Conservation (phyloP, 306 rosid genomes). For the Castanea mollissima region DNA sequence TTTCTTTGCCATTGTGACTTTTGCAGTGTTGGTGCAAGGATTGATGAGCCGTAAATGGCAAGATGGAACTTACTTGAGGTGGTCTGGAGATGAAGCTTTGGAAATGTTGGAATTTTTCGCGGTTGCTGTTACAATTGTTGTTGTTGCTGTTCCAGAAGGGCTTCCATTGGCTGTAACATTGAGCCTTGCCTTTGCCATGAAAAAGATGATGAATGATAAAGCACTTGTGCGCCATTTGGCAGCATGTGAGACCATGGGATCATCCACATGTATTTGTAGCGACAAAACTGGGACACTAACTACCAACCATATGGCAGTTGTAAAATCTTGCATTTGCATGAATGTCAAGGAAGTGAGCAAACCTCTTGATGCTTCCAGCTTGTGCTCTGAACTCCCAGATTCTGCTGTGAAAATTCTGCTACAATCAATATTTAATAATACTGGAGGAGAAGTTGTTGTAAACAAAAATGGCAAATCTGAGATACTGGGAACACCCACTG, state of each 20-base stretch:
- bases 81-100: slow-evolving; percentile 83
- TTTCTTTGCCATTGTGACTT: slow-evolving; percentile 76
- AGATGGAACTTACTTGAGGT: slow-evolving; percentile 61
- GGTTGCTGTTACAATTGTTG: slow-evolving; percentile 88
- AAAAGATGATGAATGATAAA: slow-evolving; percentile 96
- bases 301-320: slow-evolving; percentile 91
- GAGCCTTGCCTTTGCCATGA: slow-evolving; percentile 98
- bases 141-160: slow-evolving; percentile 97
- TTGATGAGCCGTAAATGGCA: slow-evolving; percentile 49
- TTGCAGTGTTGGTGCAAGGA: slow-evolving; percentile 81
- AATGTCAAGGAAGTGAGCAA: slow-evolving; percentile 49
- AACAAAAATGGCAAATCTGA: slow-evolving; percentile 67
- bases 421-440: slow-evolving; percentile 80
- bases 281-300: slow-evolving; percentile 94
- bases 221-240: slow-evolving; percentile 93
- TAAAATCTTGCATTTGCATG: slow-evolving; percentile 87
- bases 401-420: slow-evolving; percentile 52
- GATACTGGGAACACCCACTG: slow-evolving; percentile 88
- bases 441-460: slow-evolving; percentile 86
- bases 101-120: slow-evolving; percentile 82
- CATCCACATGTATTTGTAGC: slow-evolving; percentile 90
- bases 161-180: slow-evolving; percentile 88
- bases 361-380: slow-evolving; percentile 30
- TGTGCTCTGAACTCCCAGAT: slow-evolving; percentile 64
- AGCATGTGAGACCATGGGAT: slow-evolving; percentile 97